Percentiles rank a stretch among this genome's conserved stretches.
These are phyloP conservation scores for Xanthoconium stramineum DNA, from an alignment of 768 basidiomycete species.

Conservation along the genomic window DNA sequence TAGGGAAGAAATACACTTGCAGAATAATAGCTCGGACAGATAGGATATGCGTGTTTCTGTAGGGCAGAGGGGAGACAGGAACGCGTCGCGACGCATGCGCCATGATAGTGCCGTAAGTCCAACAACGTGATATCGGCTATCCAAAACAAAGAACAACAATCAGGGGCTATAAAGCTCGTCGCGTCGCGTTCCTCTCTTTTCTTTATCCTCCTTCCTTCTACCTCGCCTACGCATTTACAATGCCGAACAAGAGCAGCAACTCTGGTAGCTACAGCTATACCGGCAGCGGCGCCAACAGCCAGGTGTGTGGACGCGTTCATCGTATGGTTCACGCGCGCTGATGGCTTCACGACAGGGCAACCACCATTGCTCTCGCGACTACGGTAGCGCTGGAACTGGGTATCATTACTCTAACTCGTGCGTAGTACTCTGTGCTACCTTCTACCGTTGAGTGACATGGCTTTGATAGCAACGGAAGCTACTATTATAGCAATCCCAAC, in stretches of 20 bases:
- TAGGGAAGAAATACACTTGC: too few species aligned
- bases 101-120: too few species aligned
- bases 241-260: slow-evolving; percentile 16
- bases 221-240: neutral
- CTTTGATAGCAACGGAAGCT: slow-evolving; percentile 46
- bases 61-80: too few species aligned
- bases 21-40: too few species aligned
- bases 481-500: slow-evolving; percentile 62
- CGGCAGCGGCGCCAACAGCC: slow-evolving; percentile 49
- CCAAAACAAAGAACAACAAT: slow-evolving; percentile 15
- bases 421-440: slow-evolving; percentile 8
- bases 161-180: slow-evolving; percentile 3
- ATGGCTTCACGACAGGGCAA: slow-evolving; percentile 46
- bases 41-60: too few species aligned
- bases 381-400: slow-evolving; percentile 38
- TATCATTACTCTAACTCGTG: slow-evolving; percentile 66
- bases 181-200: neutral
- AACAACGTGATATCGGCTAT: too few species aligned
- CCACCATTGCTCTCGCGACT: slow-evolving; percentile 55
- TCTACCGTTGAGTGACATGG: neutral
- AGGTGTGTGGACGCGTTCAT: slow-evolving; percentile 33
- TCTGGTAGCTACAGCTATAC: slow-evolving; percentile 39
- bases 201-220: neutral
- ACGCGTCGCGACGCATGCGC: too few species aligned
- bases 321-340: neutral